Evolutionary conservation across 179 eudicot genomes (phyloP).

Genomic region (Dionaea muscipula): DNA sequence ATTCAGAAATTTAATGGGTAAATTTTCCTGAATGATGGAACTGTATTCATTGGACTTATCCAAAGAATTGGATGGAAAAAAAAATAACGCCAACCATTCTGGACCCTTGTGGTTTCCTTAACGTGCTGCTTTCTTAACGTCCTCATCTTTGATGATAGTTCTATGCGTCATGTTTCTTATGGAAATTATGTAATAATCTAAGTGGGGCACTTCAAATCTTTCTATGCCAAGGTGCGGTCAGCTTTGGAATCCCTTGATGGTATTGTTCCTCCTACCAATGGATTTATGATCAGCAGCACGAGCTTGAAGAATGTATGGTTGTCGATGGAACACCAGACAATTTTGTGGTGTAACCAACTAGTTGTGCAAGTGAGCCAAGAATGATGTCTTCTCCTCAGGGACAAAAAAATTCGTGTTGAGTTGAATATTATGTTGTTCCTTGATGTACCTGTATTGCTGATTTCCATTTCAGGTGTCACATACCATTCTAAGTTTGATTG

Average conservation of each 20-base stretch:
- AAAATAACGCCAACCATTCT: too few relatives aligned
- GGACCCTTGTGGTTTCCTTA: too few relatives aligned
- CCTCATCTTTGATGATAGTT: too few relatives aligned
- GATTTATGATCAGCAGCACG: conserved; percentile 74
- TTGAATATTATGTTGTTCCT: conserved; percentile 3
- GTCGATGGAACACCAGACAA: conserved; percentile 98
- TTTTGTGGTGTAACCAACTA: conserved; percentile 94
- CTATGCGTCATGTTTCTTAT: too few relatives aligned
- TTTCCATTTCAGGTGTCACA: conserved; percentile 64
- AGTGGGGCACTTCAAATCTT: conserved; percentile 9
- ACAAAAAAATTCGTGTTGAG: not conserved
- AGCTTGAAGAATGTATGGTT: conserved; percentile 91
- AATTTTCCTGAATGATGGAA: too few relatives aligned
- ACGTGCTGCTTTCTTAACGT: too few relatives aligned
- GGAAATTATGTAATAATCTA: not conserved
- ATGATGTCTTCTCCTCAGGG: too few relatives aligned
- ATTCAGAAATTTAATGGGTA: too few relatives aligned
- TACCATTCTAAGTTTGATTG: conserved; percentile 81
- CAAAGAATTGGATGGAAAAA: too few relatives aligned
- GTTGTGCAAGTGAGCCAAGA: conserved; percentile 61
- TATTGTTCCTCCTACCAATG: conserved; percentile 85
- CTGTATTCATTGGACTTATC: too few relatives aligned
- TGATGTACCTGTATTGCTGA: conserved; percentile 16
- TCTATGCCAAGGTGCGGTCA: conserved; percentile 59
- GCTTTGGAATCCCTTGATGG: conserved; percentile 79